Percentiles rank a stretch among this genome's conserved stretches.
Evolutionary conservation across 179 eudicot genomes (phyloP).

Genomic region (Patellifolia procumbens): DNA sequence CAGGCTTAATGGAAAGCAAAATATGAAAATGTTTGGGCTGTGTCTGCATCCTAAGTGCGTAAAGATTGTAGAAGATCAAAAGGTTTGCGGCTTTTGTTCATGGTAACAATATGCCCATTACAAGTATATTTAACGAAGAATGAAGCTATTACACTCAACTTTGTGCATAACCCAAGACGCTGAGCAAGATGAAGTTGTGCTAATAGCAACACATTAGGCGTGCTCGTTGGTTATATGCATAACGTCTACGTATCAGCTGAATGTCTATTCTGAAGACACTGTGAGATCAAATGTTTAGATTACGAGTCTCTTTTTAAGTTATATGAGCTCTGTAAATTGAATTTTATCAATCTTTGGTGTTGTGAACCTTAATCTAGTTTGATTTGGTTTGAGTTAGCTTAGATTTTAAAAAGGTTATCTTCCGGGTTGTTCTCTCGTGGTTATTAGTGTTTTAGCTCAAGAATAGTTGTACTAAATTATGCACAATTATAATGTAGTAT

Average conservation of each 20-base stretch:
- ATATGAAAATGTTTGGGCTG: neutral
- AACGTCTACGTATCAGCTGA: slow-evolving; percentile 1
- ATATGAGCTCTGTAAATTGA: neutral
- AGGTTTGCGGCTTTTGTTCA: slow-evolving; percentile 8
- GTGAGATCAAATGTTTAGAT: neutral
- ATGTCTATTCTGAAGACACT: neutral
- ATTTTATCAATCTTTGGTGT: neutral
- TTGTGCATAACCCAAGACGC: slow-evolving; percentile 18
- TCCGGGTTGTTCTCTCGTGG: neutral
- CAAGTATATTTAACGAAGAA: slow-evolving; percentile 8
- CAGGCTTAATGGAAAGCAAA: neutral
- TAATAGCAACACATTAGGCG: slow-evolving; percentile 6
- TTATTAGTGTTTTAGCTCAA: slow-evolving; percentile 2
- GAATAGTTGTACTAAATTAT: too few relatives aligned
- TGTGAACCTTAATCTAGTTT: neutral
- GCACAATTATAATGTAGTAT: too few relatives aligned
- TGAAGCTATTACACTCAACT: slow-evolving; percentile 9
- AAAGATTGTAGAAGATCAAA: neutral
- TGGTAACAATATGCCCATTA: neutral
- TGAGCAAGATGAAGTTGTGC: slow-evolving; percentile 14
- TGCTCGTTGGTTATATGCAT: neutral
- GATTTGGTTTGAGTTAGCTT: neutral
- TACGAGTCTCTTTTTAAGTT: neutral
- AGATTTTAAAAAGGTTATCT: neutral
- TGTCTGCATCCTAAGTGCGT: slow-evolving; percentile 16